Evolutionary conservation across 1,284 basidiomycete species (phyloP), one percentile per base, ranked within the genome.

Genomic region (Singerocomus inundabilis): DNA sequence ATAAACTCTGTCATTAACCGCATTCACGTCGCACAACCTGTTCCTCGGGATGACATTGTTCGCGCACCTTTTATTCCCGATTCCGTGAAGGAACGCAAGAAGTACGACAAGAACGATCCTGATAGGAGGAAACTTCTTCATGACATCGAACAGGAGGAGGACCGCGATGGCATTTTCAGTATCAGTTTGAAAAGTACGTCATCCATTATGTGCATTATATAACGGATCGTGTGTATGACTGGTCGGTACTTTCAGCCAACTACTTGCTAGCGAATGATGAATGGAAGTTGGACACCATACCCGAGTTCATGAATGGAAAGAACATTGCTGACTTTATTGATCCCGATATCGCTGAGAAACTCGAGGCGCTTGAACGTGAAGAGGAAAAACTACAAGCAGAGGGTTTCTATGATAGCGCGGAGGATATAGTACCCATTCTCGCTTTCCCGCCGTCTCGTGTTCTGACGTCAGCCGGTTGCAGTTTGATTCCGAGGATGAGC

Each of bases 241-340:
- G 33, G 25, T 34, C 25, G 21, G 8, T 41, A 9, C 47, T 37
- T 51, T 18, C 70, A 94, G 93, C 92, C 78, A 82, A 92, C 68
- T 99, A 98, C 74, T 59, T 98, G 29, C 85, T 99, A 48, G 80
- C 84, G 35, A 87, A 98, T 67, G 86, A 91, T 44, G 88, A 92
- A 46, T 99, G 96, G 96, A 99, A 98, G 75, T 80, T 87, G 75
- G 96, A 99, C 67, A 80, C 84, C 58, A 91, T 99, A 24, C 97
- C 96, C 26, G 97, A 99, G 72, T 91, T 99, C 64, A 85, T 93
- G 84, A 84, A 98, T 58, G 97, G 96, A 73, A 98, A 98, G 82
- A 99, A 99, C 75, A 76, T 99, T 49, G 95, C 95, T 34, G 96
- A 99, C 78, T 99, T 99, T 62, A 91, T 99, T 71, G 97, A 99